Base-by-base conservation (phyloP, 2,329 filamentous ascomycete species). In the Penicillium sumatraense region DNA sequence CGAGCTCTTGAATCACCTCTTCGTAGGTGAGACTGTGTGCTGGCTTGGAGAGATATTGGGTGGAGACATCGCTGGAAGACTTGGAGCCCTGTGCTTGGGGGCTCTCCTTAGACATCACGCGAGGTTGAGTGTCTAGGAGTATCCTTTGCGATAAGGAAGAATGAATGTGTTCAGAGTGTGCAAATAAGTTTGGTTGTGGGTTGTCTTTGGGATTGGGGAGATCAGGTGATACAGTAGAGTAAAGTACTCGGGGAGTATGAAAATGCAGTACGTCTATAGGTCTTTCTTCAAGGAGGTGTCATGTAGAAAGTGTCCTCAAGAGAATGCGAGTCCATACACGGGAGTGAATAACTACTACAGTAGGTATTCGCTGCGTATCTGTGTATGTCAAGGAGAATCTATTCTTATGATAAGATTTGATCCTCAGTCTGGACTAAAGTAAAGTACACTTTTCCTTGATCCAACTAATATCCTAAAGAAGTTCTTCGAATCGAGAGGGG, bases 21-120 rank as follows among this genome's bases (percentile, higher is more conserved):
- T 80, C 75, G 63, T 77, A 77, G n/a, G 78, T 69, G 47, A 91
- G 76, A 42, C 83, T 78, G 68, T 91, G 88, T 7, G 88, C 85
- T 13, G 87, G 87, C 29, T 78, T 75, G 8, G 84, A 82, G 35
- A 90, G 73, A 31, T 58, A 61, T 58, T 67, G 66, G 13, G 78
- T 78, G 61, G 81, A 81, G 20, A 29, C 49, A 53, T 59, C 61
- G 11, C 27, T 27, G n/a, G 56, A 36, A 42, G 53, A 49, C 50
- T 46, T 51, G 23, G 53, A 42, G 46, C 52, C 55, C 48, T 62
- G 53, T n/a, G 24, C 10, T 44, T 59, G 56, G 27, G 45, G 20
- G 49, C 53, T 56, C 42, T 65, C 62, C 56, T 56, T 49, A 48
- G 63, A 65, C 63, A 66, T 66, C 26, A 40, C 53, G 48, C 20